A percentile compares a stretch with the other conserved stretches of the same genome.
Conservation (phyloP, 768 basidiomycete genomes). For the Panaeolus papilionaceus region DNA sequence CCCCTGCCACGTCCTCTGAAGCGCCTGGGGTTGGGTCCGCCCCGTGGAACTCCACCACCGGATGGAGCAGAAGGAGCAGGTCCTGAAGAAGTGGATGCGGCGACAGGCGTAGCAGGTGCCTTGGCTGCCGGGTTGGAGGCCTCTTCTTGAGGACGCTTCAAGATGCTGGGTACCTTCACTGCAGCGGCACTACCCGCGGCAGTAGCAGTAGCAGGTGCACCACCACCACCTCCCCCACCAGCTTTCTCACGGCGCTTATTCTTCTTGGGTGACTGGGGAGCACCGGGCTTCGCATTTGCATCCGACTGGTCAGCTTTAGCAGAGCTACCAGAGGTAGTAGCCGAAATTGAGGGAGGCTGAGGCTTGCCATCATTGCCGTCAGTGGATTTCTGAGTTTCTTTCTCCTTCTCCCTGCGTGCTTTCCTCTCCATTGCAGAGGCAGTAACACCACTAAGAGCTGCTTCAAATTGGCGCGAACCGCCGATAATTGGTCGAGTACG, state of each 20-base stretch:
- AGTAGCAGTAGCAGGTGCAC: conserved; percentile 11
- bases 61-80: conserved; percentile 1
- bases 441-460: conserved; percentile 64
- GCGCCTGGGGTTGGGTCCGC: conserved; percentile 16
- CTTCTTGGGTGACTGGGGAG: conserved; percentile 29
- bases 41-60: conserved; percentile 15
- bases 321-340: conserved; percentile 14
- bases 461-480: conserved; percentile 73
- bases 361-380: conserved; percentile 17
- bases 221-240: conserved; percentile 29
- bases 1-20: conserved; percentile 22
- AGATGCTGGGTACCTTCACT: conserved; percentile 21
- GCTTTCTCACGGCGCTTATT: conserved; percentile 24
- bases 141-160: conserved; percentile 17
- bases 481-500: conserved; percentile 66
- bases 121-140: neutral
- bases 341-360: conserved; percentile 14
- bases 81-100: neutral
- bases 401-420: conserved; percentile 35
- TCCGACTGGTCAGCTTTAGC: conserved; percentile 26
- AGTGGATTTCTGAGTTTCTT: conserved; percentile 1
- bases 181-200: conserved; percentile 14
- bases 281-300: conserved; percentile 24
- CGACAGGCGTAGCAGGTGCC: neutral
- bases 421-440: conserved; percentile 34